Evolutionary conservation across 352 stramenopile species (phyloP), one percentile per base, ranked within the genome.

Genomic region (Phytophthora megakarya): DNA sequence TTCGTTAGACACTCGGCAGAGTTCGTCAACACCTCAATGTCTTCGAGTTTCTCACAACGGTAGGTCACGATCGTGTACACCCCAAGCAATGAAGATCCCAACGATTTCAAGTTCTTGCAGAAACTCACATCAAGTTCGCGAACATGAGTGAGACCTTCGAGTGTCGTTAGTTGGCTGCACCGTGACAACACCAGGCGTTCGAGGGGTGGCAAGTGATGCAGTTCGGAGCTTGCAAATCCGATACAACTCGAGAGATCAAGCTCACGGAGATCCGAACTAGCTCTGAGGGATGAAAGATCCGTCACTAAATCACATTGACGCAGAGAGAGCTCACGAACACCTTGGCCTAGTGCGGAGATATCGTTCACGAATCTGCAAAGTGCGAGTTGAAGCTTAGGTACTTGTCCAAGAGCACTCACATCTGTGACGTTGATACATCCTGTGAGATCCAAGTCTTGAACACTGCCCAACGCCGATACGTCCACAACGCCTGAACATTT

Each of bases 121-220:
- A 88, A 92, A 59, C 83, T 90, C 42, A 89, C 83, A 61, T 92
- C 81, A 7, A 92, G 52, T 23, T 89, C 73, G n/a, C 65, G 51
- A 21, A 88, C 59, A 35, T 73, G 18, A 0, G 42, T 64, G 12
- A 89, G 55, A 15, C 81, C 83, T 22, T 77, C 46, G 23, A 90
- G 71, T 5, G 59, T 59, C 13, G 28, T 74, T 22, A 92, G 59
- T 35, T 72, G 58, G 13, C 77, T 75, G 65, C 79, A 89, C 25
- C 80, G 75, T 56, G 78, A 80, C 9, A 90, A 65, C 23, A 88
- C 73, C 23, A 92, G 79, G 12, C 67, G 74, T 13, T 65, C 61
- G 4, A 90, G 67, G 2, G 53, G 58, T 5, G 60, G 61, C 15
- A 91, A 38, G 23, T 84, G 71, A 16, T 53, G 51, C 11, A 92